A percentile compares a stretch with the other conserved stretches of the same genome.
These are phyloP conservation scores for Neophaeococcomyces aloes DNA, from an alignment of 2,329 filamentous ascomycete species.

Conservation along the genomic window DNA sequence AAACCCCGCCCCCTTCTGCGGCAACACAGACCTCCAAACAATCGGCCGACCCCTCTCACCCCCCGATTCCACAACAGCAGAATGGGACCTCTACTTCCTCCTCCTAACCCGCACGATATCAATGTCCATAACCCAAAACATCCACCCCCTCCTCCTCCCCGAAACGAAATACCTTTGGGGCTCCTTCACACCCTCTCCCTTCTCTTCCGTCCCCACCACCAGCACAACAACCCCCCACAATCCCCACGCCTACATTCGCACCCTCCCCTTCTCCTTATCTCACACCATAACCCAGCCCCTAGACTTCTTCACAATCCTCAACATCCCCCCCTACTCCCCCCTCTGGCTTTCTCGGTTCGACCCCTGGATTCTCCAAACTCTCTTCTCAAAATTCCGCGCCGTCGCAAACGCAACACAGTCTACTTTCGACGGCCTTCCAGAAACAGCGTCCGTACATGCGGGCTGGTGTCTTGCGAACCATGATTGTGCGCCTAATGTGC, in stretches of 20 bases:
- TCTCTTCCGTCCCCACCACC: constrained; percentile 18
- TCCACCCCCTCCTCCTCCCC: constrained; percentile 49
- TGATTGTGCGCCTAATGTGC: constrained; percentile 87
- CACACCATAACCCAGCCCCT: constrained; percentile 49
- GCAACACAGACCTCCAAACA: constrained; percentile 43
- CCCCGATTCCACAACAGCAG: constrained; percentile 45
- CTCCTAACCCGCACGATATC: constrained; percentile 49
- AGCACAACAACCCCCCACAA: constrained; percentile 9
- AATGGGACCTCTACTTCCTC: constrained; percentile 51
- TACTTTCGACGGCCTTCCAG: constrained; percentile 66
- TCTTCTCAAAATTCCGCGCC: constrained; percentile 86
- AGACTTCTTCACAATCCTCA: constrained; percentile 47
- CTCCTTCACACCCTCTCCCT: constrained; percentile 37
- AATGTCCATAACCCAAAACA: constrained; percentile 49
- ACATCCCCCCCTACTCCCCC: constrained; percentile 37
- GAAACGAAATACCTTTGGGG: constrained; percentile 57
- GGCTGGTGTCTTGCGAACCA: constrained; percentile 97
- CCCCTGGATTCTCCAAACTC: constrained; percentile 66
- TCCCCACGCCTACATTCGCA: constrained; percentile 21
- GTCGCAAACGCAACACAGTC: constrained; percentile 80
- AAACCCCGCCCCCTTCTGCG: constrained; percentile 24
- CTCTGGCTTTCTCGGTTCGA: constrained; percentile 30
- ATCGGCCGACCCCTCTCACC: constrained; percentile 40
- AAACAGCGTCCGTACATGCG: constrained; percentile 86
- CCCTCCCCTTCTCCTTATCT: constrained; percentile 51